Percentiles rank a stretch among this genome's conserved stretches.
Conservation (phyloP, 176 grass and related monocot species). For the Phyllostachys edulis region DNA sequence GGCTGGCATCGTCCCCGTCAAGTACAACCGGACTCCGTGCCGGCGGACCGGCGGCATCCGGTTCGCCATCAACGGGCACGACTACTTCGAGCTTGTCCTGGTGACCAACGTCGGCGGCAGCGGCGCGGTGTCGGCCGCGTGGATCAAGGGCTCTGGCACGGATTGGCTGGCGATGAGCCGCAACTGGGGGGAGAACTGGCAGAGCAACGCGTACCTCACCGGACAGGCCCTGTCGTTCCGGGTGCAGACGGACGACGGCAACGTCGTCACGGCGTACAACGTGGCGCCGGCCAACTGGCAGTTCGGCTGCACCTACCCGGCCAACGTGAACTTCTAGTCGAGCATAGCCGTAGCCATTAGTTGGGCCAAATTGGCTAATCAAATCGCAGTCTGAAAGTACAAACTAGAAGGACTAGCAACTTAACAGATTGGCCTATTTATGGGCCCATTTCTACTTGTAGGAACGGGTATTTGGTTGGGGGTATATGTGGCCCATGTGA, state of each 20-base stretch:
- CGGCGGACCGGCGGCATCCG: constrained; percentile 42
- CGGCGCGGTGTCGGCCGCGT: constrained; percentile 45
- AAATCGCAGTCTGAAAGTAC: background rate
- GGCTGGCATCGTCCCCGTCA: constrained; percentile 67
- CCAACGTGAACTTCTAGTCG: constrained; percentile 33
- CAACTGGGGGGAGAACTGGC: constrained; percentile 61
- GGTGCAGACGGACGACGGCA: constrained; percentile 44
- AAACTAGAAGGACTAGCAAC: background rate
- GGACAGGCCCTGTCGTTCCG: constrained; percentile 52
- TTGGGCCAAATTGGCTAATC: background rate
- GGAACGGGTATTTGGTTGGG: background rate
- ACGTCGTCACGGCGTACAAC: constrained; percentile 38
- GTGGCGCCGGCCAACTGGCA: constrained; percentile 53
- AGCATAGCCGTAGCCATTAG: background rate
- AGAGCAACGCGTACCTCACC: constrained; percentile 38
- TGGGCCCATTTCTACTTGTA: background rate
- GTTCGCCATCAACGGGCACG: constrained; percentile 54
- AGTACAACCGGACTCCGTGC: constrained; percentile 47
- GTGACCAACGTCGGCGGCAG: constrained; percentile 60
- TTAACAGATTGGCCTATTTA: background rate
- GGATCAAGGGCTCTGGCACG: constrained; percentile 45
- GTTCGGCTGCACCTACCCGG: constrained; percentile 53
- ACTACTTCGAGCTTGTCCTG: constrained; percentile 56
- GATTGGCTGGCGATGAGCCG: constrained; percentile 44
- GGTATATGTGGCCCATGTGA: background rate